Evolutionary conservation across 139 green algal genomes (phyloP), one percentile per base, ranked within the genome.

Genomic region (Pseudopediastrum boryanum): DNA sequence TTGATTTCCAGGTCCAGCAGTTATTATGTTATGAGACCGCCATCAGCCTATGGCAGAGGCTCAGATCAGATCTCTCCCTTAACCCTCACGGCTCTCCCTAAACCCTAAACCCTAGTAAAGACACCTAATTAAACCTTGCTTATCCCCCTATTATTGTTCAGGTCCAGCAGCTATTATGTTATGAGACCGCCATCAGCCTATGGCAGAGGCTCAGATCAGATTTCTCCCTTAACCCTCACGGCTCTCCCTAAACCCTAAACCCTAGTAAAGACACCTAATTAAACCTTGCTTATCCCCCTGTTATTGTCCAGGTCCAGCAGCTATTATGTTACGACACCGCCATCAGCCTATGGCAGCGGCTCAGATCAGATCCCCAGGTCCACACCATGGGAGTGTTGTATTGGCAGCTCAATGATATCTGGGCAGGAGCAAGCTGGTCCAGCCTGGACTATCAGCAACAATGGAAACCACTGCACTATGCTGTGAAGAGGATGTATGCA

Each of bases 401-500:
- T 82, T 95, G 90, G 91, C 91, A 95, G 85, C 88, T 94, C 25
- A 94, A 94, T 42, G 90, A 95, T 71, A 84, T 95, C n/a, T 95
- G 91, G 91, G 36, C 82, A 73, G 89, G 79, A 41, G 80, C 77
- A 41, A 81, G 59, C 33, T 95, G 91, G 90, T 89, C 73, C 58
- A 65, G 71, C 44, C 71, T 92, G 35, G 85, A 95, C 69, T 85
- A 87, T 43, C 89, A 85, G 38, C 82, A 86, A 13, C 63, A 72
- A 29, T 95, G 88, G 89, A 92, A 91, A 78, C 84, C 89, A 67
- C 78, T 91, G 66, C 88, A 94, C 61, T 91, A 94, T 56, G 54
- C 54, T 0, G 61, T 79, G 16, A 31, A 21, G 9, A 41, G 56
- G 9, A 25, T 42, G n/a, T 86, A 78, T 62, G 77, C 77, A 35